These are phyloP conservation scores for Trypanosoma congolense DNA, from an alignment of 208 protist genomes.

Conservation along the genomic window DNA sequence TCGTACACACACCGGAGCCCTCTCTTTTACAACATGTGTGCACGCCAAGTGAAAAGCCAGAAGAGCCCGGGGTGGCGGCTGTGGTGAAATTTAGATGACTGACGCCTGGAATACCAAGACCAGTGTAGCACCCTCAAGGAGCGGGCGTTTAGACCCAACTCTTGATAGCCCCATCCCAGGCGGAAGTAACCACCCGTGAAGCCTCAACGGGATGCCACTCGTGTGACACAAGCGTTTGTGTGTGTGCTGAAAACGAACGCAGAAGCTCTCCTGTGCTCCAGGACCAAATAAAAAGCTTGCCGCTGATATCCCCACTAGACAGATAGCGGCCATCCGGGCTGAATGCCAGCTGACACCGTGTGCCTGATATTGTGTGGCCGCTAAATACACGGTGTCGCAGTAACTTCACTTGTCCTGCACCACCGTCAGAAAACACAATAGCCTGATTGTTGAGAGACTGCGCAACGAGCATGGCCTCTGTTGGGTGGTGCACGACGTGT, in stretches of 20 bases:
- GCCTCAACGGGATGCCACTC: conserved; percentile 93
- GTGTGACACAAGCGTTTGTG: conserved; percentile 83
- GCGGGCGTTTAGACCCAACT: conserved; percentile 66
- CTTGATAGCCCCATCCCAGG: conserved; percentile 93
- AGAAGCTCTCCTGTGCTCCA: conserved; percentile 86
- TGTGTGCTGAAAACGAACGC: conserved; percentile 82
- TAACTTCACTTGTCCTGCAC: conserved; percentile 75
- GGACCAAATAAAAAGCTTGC: conserved; percentile 93
- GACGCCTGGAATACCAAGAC: too few species aligned
- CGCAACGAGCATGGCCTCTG: conserved; percentile 83
- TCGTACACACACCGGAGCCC: too few species aligned
- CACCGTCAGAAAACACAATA: conserved; percentile 81
- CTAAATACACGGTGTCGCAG: conserved; percentile 84
- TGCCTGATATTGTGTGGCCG: conserved; percentile 92
- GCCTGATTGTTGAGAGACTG: conserved; percentile 96
- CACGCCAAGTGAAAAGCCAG: too few species aligned
- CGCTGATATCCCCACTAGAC: conserved; percentile 88
- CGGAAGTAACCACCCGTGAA: conserved; percentile 85
- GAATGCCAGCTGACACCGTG: conserved; percentile 89
- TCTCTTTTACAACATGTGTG: too few species aligned
- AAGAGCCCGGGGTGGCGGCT: too few species aligned
- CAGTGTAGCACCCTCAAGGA: too few species aligned
- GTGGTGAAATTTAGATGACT: too few species aligned
- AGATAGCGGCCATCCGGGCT: conserved; percentile 90
- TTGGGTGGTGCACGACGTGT: conserved; percentile 86